Conservation (phyloP, 768 basidiomycete genomes). For the Tricholoma bakamatsutake region DNA sequence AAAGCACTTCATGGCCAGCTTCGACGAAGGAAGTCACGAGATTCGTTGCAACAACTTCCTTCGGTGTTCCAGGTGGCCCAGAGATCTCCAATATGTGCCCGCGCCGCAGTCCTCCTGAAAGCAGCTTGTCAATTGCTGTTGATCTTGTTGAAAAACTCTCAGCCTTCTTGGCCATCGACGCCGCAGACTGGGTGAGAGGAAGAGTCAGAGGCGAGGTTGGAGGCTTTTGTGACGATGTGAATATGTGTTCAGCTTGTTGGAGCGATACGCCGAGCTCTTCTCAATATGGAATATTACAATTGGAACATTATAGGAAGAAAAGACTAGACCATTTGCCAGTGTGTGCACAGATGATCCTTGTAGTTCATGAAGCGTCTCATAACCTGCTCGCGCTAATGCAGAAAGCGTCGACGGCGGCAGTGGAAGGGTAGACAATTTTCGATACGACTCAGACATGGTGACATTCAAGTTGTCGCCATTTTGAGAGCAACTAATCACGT, state of each 20-base stretch:
- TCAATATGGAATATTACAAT: not conserved
- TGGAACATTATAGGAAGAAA: not conserved
- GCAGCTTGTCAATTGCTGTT: slow-evolving; percentile 47
- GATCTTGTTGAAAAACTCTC: slow-evolving; percentile 37
- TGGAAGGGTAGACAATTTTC: slow-evolving; percentile 40
- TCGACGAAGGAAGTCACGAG: slow-evolving; percentile 45
- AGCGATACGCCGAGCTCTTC: slow-evolving; percentile 48
- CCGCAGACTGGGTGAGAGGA: slow-evolving; percentile 52
- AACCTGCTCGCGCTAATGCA: slow-evolving; percentile 47
- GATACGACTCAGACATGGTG: slow-evolving; percentile 29
- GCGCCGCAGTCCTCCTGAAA: slow-evolving; percentile 56
- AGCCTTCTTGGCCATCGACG: slow-evolving; percentile 28
- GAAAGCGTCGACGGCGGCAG: slow-evolving; percentile 41
- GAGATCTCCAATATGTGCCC: slow-evolving; percentile 69
- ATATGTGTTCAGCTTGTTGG: slow-evolving; percentile 39
- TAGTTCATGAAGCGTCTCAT: slow-evolving; percentile 53
- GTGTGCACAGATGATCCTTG: slow-evolving; percentile 33
- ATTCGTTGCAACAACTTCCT: slow-evolving; percentile 48
- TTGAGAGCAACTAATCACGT: not conserved
- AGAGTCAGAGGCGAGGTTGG: slow-evolving; percentile 15
- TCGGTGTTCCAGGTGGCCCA: slow-evolving; percentile 69
- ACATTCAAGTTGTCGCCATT: not conserved
- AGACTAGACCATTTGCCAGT: slow-evolving; percentile 43
- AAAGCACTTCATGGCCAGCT: slow-evolving; percentile 47
- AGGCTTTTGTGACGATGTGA: slow-evolving; percentile 34